Evolutionary conservation across 495 filamentous ascomycete species (phyloP), one percentile per base, ranked within the genome.

Genomic region (Friedmanniomyces simplex): DNA sequence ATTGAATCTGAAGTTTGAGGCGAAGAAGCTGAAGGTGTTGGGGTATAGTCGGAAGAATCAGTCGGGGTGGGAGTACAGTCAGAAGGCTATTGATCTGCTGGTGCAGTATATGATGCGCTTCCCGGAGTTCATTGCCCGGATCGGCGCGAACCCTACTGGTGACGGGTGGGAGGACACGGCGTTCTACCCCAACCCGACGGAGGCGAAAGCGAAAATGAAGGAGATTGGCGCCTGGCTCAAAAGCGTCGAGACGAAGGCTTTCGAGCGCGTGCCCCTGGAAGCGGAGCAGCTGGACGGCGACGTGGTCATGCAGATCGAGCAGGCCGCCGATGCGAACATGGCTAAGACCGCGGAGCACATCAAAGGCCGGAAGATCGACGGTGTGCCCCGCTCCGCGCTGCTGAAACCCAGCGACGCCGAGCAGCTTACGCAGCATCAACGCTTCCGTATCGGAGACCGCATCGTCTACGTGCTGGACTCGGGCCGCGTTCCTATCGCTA

Each of bases 1-100:
- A 10, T 76, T 99, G 41, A 99, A 97, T 66, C 75, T 99, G 57
- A 99, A 99, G 67, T 97, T 97, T 55, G 91, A 99, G 69, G 85
- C 84, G 0, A 89, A 84, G 71, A 94, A 96, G 72, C 81, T 89
- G 54, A 99, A 99, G 70, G 94, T 99, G 5, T 76, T 97, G 16
- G 94, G 94, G 5, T 99, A 96, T 68, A 95, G 91, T 18, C 88
- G 89, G 58, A 87, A 87, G 49, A 82, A 82, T n/a, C 76, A 81
- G 13, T 83, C 78, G 14, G 94, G 94, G 8, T 99, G 94, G 94
- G 94, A 97, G 70, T 97, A 93, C 67, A 95, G 89, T 65, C 76
- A 80, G 53, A 89, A 91, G 63, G 89, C 94, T 10, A 75, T 95
- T 46, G 76, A 81, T 6, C 72, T 99, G 56, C 76, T 99, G 7